Evolutionary conservation across 108 stramenopile species (phyloP).

Genomic region (Cyclotella baltica): DNA sequence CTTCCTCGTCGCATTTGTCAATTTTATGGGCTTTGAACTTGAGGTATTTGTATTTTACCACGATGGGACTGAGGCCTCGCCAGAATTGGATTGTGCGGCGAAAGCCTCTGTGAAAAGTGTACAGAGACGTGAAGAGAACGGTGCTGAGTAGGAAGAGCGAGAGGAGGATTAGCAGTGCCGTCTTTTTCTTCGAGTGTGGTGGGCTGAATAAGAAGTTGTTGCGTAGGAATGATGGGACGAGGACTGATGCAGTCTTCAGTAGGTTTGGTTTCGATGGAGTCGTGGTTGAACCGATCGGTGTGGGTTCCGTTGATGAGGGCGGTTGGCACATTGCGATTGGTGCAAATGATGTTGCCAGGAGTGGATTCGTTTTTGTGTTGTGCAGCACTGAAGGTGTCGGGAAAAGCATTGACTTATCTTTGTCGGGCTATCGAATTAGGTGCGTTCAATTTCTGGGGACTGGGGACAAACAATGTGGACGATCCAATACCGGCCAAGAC

Average conservation of each 20-base stretch:
- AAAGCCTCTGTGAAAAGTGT: conserved; percentile 50
- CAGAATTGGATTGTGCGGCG: conserved; percentile 56
- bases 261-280: not conserved
- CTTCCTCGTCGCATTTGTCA: conserved; percentile 36
- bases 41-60: conserved; percentile 31
- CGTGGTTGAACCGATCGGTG: not conserved
- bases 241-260: not conserved
- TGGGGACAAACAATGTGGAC: too few relatives aligned
- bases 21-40: conserved; percentile 30
- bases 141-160: conserved; percentile 9
- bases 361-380: too few relatives aligned
- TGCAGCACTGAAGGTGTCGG: too few relatives aligned
- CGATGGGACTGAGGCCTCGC: conserved; percentile 42
- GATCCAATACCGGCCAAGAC: too few relatives aligned
- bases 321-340: conserved; percentile 2
- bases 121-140: conserved; percentile 33
- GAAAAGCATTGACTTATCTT: too few relatives aligned
- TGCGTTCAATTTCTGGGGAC: too few relatives aligned
- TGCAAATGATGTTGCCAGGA: conserved; percentile 3
- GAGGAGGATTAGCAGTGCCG: conserved; percentile 9
- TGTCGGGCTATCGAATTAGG: too few relatives aligned
- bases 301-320: not conserved
- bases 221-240: conserved; percentile 29
- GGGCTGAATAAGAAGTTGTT: conserved; percentile 11
- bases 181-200: conserved; percentile 29